A percentile compares a stretch with the other conserved stretches of the same genome.
Evolutionary conservation across 768 basidiomycete genomes (phyloP).

Genomic region (Boletus patriciae): DNA sequence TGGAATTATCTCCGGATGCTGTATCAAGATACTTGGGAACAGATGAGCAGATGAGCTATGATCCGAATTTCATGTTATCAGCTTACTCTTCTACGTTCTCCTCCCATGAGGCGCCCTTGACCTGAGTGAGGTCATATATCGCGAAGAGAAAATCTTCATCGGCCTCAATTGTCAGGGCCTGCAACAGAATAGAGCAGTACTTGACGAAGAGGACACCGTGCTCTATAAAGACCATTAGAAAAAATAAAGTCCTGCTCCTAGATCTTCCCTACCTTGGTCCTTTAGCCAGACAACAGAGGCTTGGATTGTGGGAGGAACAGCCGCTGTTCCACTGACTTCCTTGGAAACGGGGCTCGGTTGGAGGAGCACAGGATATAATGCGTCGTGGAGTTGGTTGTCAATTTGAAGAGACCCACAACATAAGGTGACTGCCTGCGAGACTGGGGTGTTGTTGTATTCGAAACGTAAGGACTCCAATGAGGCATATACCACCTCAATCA

Average conservation of each 20-base stretch:
- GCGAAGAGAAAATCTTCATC: slow-evolving; percentile 97
- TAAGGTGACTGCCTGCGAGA: slow-evolving; percentile 77
- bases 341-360: slow-evolving; percentile 89
- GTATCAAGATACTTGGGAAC: slow-evolving; percentile 63
- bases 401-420: slow-evolving; percentile 88
- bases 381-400: slow-evolving; percentile 98
- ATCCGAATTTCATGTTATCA: neutral
- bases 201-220: slow-evolving; percentile 98
- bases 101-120: slow-evolving; percentile 91
- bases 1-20: slow-evolving; percentile 62
- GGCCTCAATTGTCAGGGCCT: slow-evolving; percentile 92
- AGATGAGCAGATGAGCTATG: slow-evolving; percentile 11
- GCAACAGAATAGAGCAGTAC: slow-evolving; percentile 91
- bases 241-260: neutral
- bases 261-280: slow-evolving; percentile 67
- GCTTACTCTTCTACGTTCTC: slow-evolving; percentile 72
- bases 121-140: slow-evolving; percentile 86
- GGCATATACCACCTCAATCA: slow-evolving; percentile 89
- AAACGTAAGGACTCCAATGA: slow-evolving; percentile 77
- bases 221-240: slow-evolving; percentile 45
- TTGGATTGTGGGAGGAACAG: slow-evolving; percentile 81
- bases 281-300: slow-evolving; percentile 87
- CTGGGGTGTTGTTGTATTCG: slow-evolving; percentile 77
- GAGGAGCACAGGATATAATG: slow-evolving; percentile 89
- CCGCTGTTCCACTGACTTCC: slow-evolving; percentile 70